Conservation (phyloP, 139 green algal species). For the Volvox africanus region DNA sequence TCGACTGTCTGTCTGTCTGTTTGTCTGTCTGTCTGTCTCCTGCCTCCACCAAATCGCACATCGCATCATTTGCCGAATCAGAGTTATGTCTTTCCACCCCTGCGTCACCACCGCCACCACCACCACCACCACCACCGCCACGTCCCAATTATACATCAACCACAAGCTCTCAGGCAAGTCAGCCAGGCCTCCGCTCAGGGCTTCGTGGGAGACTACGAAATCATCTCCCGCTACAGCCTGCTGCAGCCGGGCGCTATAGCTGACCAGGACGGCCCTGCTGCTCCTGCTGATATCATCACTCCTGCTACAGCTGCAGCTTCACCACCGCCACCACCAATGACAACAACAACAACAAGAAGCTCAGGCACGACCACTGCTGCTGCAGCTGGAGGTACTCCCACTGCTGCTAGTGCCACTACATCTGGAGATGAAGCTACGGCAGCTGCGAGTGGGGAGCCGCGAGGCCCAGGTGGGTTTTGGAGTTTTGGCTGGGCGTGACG, state of each 20-base stretch:
- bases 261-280: background rate
- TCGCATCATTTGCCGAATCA: too few species aligned
- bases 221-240: constrained; percentile 19
- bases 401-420: too few species aligned
- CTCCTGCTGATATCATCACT: background rate
- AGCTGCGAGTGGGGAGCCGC: too few species aligned
- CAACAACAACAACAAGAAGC: background rate
- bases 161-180: constrained; percentile 48
- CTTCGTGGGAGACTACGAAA: constrained; percentile 49
- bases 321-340: too few species aligned
- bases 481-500: too few species aligned
- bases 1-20: too few species aligned
- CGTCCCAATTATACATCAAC: too few species aligned
- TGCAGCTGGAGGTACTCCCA: too few species aligned
- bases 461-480: too few species aligned
- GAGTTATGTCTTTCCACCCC: background rate
- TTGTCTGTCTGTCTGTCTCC: background rate
- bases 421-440: too few species aligned
- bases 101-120: background rate
- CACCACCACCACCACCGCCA: background rate
- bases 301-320: background rate
- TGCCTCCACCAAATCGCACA: too few species aligned
- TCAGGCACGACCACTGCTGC: too few species aligned
- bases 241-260: background rate
- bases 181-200: constrained; percentile 51